phyloP scores from a whole-genome alignment of 1,284 basidiomycete genomes.

The Tremellales sp. region DNA sequence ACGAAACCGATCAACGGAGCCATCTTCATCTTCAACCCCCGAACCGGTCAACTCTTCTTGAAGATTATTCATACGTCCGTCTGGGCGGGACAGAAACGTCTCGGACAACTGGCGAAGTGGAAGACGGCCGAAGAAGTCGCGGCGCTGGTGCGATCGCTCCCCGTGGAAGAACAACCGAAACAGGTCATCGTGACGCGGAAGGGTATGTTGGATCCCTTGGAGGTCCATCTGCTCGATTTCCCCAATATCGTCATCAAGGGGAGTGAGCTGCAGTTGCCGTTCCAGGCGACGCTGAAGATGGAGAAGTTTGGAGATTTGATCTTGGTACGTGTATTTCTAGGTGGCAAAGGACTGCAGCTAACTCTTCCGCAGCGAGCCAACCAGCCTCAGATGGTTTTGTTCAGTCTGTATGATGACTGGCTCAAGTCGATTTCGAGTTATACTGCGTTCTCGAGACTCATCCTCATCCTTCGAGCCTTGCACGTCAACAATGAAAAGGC shows the following conservation, averaged over 20 bases:
- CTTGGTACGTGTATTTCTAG: constrained; percentile 45
- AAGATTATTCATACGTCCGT: constrained; percentile 99
- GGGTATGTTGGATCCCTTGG: constrained; percentile 98
- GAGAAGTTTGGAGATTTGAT: constrained; percentile 99
- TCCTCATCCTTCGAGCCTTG: constrained; percentile 88
- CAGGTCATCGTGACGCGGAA: constrained; percentile 99
- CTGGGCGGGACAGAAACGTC: constrained; percentile 99
- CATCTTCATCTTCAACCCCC: constrained; percentile 99
- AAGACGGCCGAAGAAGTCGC: constrained; percentile 97
- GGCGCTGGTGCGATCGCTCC: constrained; percentile 90
- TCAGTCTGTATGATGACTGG: constrained; percentile 99
- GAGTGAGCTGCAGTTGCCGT: constrained; percentile 93
- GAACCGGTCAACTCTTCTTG: constrained; percentile 95
- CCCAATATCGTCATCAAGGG: constrained; percentile 99
- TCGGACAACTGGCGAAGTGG: constrained; percentile 99
- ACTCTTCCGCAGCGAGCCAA: constrained; percentile 66
- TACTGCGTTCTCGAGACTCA: constrained; percentile 96
- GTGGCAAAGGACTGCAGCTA: constrained; percentile 49
- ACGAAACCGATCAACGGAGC: constrained; percentile 99
- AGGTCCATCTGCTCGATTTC: constrained; percentile 98
- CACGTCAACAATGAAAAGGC: constrained; percentile 99
- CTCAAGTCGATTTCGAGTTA: constrained; percentile 98
- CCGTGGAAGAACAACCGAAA: constrained; percentile 99
- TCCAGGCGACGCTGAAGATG: constrained; percentile 99
- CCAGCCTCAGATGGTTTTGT: constrained; percentile 98